Conservation (phyloP, 1,284 basidiomycete genomes). For the Phaffia rhodozyma region DNA sequence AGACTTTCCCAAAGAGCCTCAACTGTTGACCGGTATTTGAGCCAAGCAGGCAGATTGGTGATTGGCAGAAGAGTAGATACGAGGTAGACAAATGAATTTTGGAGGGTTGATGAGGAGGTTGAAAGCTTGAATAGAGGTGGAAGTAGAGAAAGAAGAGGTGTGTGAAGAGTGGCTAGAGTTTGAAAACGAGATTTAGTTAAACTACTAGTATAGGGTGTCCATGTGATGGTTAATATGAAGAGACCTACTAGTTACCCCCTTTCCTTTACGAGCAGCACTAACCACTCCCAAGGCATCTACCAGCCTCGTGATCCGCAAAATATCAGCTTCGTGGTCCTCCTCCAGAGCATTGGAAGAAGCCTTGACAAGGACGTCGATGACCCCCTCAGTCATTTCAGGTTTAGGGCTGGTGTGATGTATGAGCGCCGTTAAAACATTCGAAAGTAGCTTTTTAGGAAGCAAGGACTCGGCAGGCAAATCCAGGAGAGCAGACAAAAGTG, state of each 20-base stretch:
- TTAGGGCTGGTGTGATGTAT: conserved; percentile 61
- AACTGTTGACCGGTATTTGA: conserved; percentile 33
- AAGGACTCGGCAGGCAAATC: conserved; percentile 28
- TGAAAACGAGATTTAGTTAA: conserved; percentile 42
- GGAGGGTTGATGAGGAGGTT: conserved; percentile 19
- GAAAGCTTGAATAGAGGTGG: conserved; percentile 37
- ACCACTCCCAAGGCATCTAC: conserved; percentile 31
- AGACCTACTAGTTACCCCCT: conserved; percentile 46
- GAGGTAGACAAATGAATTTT: conserved; percentile 23
- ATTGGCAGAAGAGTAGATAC: conserved; percentile 39
- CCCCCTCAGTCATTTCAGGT: conserved; percentile 48
- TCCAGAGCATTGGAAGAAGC: neutral
- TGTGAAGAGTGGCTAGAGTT: conserved; percentile 36
- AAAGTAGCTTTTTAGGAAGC: conserved; percentile 36
- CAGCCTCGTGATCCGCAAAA: conserved; percentile 22
- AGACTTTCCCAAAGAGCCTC: conserved; percentile 28
- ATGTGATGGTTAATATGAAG: conserved; percentile 2
- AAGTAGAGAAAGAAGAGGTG: conserved; percentile 44
- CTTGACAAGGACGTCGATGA: conserved; percentile 41
- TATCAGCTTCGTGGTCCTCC: conserved; percentile 20
- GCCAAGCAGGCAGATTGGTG: conserved; percentile 35
- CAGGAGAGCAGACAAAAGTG: conserved; percentile 36
- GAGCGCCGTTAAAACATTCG: conserved; percentile 52
- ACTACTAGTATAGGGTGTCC: conserved; percentile 33
- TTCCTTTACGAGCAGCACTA: conserved; percentile 52